phyloP scores from a whole-genome alignment of 139 green algal genomes.

The Chlorella sp. region DNA sequence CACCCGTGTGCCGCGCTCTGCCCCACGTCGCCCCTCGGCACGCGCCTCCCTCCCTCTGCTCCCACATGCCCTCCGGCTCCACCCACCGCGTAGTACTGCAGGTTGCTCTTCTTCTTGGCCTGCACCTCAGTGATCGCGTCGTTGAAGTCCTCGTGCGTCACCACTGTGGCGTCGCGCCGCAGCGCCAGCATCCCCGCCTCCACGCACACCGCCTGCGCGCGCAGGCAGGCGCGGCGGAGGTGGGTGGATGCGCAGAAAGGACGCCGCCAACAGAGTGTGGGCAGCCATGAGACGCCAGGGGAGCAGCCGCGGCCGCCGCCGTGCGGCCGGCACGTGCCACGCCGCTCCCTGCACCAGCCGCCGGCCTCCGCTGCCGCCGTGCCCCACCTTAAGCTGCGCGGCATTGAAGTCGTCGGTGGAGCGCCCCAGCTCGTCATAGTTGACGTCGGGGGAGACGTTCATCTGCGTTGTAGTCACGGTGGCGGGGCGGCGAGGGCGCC shows the following conservation, averaged over 20 bases:
- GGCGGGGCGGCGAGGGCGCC: too few species aligned
- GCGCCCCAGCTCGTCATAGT: constrained; percentile 97
- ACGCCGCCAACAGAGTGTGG: neutral
- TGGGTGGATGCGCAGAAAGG: neutral
- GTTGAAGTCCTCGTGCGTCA: constrained; percentile 99
- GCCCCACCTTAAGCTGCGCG: constrained; percentile 88
- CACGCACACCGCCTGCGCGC: constrained; percentile 93
- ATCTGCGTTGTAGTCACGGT: too few species aligned
- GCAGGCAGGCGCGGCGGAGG: neutral
- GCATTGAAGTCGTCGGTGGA: constrained; percentile 99
- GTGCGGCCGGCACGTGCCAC: too few species aligned
- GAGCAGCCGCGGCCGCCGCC: neutral
- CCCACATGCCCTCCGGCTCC: too few species aligned
- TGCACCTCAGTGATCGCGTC: constrained; percentile 98
- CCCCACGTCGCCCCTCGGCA: too few species aligned
- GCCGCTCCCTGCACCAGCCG: too few species aligned
- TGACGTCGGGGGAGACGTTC: constrained; percentile 90
- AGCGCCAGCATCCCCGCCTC: constrained; percentile 99
- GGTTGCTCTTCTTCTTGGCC: constrained; percentile 98
- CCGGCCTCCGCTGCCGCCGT: too few species aligned
- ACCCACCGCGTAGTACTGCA: constrained; percentile 97
- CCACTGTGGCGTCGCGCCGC: constrained; percentile 87
- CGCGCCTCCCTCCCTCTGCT: too few species aligned
- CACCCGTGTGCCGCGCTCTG: too few species aligned
- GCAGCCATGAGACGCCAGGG: neutral